Conservation (phyloP, 2,329 filamentous ascomycete species). For the Exophiala oligosperma region DNA sequence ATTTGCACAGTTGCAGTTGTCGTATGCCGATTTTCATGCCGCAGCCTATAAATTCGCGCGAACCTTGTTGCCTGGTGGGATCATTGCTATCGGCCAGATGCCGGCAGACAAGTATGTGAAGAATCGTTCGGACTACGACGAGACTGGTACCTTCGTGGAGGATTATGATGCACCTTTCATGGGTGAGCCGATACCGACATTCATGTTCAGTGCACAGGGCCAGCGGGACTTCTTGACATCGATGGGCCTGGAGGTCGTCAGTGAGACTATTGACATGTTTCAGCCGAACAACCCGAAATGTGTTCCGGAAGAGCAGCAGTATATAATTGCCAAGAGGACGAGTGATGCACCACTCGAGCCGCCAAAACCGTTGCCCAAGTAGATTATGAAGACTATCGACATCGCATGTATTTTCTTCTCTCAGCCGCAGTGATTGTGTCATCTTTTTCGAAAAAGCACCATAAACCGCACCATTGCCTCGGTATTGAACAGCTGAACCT, state of each 20-base stretch:
- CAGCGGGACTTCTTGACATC: conserved; percentile 25
- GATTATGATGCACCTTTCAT: conserved; percentile 29
- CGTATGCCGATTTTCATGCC: conserved; percentile 31
- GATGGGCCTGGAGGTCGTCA: conserved; percentile 30
- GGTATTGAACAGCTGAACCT: too few relatives aligned
- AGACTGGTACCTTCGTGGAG: conserved; percentile 30
- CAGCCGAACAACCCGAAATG: conserved; percentile 27
- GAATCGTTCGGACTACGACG: conserved; percentile 24
- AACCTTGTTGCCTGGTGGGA: conserved; percentile 28
- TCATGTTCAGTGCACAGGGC: conserved; percentile 28
- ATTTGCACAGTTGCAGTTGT: conserved; percentile 32
- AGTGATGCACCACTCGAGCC: conserved; percentile 3
- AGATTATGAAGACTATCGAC: too few relatives aligned
- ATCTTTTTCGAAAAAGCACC: too few relatives aligned
- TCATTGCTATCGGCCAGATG: conserved; percentile 33
- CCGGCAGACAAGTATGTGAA: conserved; percentile 29
- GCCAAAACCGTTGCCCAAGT: conserved; percentile 15
- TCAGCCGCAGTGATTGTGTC: too few relatives aligned
- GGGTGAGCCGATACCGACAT: conserved; percentile 26
- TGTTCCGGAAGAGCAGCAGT: conserved; percentile 22
- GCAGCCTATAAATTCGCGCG: conserved; percentile 28
- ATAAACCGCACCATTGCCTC: too few relatives aligned
- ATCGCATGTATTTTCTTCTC: too few relatives aligned
- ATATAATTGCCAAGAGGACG: conserved; percentile 16
- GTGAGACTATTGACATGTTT: conserved; percentile 26